These are phyloP conservation scores for Saccharum spontaneum DNA, from an alignment of 176 grass and related monocot genomes.

Conservation along the genomic window DNA sequence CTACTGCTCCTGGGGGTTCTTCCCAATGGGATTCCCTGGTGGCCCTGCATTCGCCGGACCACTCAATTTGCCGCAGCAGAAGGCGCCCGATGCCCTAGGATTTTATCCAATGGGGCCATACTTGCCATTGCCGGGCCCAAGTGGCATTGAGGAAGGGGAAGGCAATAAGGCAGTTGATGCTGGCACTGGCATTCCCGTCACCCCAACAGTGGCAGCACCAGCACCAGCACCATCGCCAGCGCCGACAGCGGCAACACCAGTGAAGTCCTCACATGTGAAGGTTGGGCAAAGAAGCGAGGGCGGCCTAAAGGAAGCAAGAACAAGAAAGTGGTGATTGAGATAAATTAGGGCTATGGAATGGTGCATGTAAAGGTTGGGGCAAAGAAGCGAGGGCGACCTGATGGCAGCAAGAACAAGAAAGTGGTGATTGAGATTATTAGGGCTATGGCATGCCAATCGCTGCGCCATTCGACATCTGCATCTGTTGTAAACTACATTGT, in stretches of 20 bases:
- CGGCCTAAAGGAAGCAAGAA: slow-evolving; percentile 33
- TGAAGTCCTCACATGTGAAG: slow-evolving; percentile 1
- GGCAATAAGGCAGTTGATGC: neutral
- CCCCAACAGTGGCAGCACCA: neutral
- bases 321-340: slow-evolving; percentile 33
- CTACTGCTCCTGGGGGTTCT: slow-evolving; percentile 57
- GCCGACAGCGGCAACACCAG: neutral
- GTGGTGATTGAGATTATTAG: slow-evolving; percentile 21
- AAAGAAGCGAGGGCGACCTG: slow-evolving; percentile 14
- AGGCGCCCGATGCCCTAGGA: slow-evolving; percentile 1
- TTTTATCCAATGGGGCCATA: slow-evolving; percentile 36
- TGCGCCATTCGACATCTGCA: neutral
- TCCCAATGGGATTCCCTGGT: slow-evolving; percentile 49
- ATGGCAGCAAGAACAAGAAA: slow-evolving; percentile 30
- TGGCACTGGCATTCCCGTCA: neutral
- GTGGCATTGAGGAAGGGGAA: neutral
- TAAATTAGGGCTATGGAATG: slow-evolving; percentile 12
- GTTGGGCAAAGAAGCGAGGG: slow-evolving; percentile 27
- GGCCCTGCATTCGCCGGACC: slow-evolving; percentile 20
- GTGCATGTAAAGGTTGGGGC: neutral
- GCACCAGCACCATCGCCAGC: neutral
- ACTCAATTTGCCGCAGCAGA: neutral
- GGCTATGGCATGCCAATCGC: neutral
- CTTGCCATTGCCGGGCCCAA: slow-evolving; percentile 17
- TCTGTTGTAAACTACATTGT: slow-evolving; percentile 3